Evolutionary conservation across 225 moss, liverwort and hornwort species (phyloP).

Genomic region (Ulota crispa): DNA sequence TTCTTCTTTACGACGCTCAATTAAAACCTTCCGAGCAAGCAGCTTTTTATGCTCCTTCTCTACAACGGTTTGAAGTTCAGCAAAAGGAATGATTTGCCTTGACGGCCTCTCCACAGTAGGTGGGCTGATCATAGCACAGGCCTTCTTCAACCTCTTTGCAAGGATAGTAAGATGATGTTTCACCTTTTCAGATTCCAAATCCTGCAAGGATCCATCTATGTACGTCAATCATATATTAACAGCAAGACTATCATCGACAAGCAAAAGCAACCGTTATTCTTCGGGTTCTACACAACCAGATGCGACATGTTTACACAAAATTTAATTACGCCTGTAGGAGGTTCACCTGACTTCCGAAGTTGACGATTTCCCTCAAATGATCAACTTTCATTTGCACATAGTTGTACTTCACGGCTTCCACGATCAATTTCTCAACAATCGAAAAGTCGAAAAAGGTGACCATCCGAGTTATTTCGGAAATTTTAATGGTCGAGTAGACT

Average conservation of each 20-base stretch:
- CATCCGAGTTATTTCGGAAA: slow-evolving; percentile 74
- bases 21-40: slow-evolving; percentile 87
- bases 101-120: slow-evolving; percentile 45
- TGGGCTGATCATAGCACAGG: slow-evolving; percentile 62
- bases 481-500: slow-evolving; percentile 87
- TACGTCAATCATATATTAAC: not conserved
- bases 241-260: not conserved
- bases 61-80: slow-evolving; percentile 71
- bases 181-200: slow-evolving; percentile 86
- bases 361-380: slow-evolving; percentile 69
- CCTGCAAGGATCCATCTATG: slow-evolving; percentile 43
- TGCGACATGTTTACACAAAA: too few species aligned
- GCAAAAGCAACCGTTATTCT: not conserved
- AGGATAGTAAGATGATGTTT: slow-evolving; percentile 78
- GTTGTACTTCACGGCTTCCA: slow-evolving; percentile 92
- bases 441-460: slow-evolving; percentile 84
- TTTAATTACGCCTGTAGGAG: not conserved
- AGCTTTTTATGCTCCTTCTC: slow-evolving; percentile 95
- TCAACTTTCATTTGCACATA: slow-evolving; percentile 91
- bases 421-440: slow-evolving; percentile 74
- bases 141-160: slow-evolving; percentile 84
- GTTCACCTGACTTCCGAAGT: slow-evolving; percentile 77
- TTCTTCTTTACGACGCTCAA: slow-evolving; percentile 94
- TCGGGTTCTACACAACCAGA: not conserved
- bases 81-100: slow-evolving; percentile 51